Base-by-base conservation (phyloP, 2,329 filamentous ascomycete genomes). In the Pestalotiopsis sp. region DNA sequence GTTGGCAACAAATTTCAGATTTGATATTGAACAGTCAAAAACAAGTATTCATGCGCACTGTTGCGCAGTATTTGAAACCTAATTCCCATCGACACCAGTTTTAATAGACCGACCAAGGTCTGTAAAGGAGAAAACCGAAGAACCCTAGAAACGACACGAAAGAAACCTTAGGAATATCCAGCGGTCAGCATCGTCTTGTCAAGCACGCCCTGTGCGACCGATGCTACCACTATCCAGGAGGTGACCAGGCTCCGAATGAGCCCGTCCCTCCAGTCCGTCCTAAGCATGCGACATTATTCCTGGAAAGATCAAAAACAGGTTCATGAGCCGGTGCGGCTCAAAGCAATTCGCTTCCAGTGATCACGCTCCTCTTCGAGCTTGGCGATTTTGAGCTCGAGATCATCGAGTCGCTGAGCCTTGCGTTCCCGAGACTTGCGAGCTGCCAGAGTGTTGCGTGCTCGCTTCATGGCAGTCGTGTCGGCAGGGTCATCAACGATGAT, bases 351-450 rank as follows among this genome's bases (percentile, higher is more conserved):
- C 84, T 90, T 91, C 89, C 89, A 91, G 76, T 90, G 86, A 79
- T 90, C 89, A 74, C 88, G 85, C 77, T 91, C 89, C 56, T 86
- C 85, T 79, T 91, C 86, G 36, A 95, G 83, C 77, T 92, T 90
- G 20, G 84, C 86, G 75, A 97, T 94, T 75, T 88, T 86, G 52
- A 87, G 87, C 83, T 97, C 92, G 60, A 97, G 85, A 68, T 90
- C 88, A 68, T 93, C 90, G 70, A 95, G 86, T 74, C 91, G 88
- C 78, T 92, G 87, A 68, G 93, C 90, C 84, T 97, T 97, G 73
- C 94, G 91, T 77, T 94, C 91, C 66, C 95, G 91, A 69, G 94
- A 97, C 83, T 97, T 97, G 73, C 95, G 94, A 75, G 95, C 95
- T 20, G 95, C 95, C 79, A 97, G 88, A 9, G 94, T 97, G 80